Conservation (phyloP, 169 alveolate genomes). For the Ichthyophthirius multifiliis region DNA sequence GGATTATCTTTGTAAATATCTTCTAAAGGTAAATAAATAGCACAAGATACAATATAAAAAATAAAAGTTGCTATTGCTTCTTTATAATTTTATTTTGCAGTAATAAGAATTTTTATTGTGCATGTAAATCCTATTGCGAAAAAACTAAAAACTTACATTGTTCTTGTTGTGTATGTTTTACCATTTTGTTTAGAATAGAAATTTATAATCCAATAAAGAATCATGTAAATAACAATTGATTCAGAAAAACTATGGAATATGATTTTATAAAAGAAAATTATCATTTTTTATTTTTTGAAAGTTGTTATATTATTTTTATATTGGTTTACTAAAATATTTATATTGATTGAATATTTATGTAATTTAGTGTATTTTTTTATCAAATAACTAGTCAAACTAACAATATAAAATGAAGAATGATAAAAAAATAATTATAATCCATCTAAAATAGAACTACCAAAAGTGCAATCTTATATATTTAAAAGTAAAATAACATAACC, state of each 20-base stretch:
- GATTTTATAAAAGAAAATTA: not conserved
- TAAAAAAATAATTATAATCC: not conserved
- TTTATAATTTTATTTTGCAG: not conserved
- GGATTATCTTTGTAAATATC: not conserved
- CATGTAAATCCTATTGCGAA: not conserved
- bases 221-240: not conserved
- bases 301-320: constrained; percentile 3
- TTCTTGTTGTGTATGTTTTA: not conserved
- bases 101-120: not conserved
- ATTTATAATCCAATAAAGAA: not conserved
- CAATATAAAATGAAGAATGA: not conserved
- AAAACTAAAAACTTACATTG: not conserved
- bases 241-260: not conserved
- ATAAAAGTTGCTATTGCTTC: not conserved
- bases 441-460: not conserved
- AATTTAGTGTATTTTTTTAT: not conserved
- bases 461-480: constrained; percentile 1
- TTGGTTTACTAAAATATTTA: not conserved
- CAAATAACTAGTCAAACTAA: not conserved
- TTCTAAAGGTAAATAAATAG: not conserved
- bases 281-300: constrained; percentile 23
- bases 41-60: not conserved
- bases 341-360: not conserved
- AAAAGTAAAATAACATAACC: constrained; percentile 17
- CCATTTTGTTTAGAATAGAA: not conserved